These are phyloP conservation scores for Lepidopterella palustris DNA, from an alignment of 495 filamentous ascomycete genomes.

Conservation along the genomic window DNA sequence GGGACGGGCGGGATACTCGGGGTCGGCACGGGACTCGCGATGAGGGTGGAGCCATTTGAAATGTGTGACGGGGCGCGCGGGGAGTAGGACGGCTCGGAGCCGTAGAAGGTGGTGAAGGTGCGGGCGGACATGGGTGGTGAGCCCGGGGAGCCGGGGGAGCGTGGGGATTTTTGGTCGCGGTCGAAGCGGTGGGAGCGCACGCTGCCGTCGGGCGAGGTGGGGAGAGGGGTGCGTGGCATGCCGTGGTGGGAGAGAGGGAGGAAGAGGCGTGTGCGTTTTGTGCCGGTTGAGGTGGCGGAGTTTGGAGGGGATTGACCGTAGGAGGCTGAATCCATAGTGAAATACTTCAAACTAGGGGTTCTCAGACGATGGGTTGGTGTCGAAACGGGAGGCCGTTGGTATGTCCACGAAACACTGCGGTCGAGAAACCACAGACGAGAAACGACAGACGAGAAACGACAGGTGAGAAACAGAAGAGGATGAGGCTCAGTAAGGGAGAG, in stretches of 20 bases:
- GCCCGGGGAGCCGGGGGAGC: neutral
- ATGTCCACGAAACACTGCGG: too few relatives aligned
- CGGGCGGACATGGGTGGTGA: constrained; percentile 23
- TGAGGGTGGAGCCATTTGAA: constrained; percentile 11
- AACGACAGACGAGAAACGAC: too few relatives aligned
- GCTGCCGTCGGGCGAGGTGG: constrained; percentile 14
- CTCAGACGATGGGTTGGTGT: too few relatives aligned
- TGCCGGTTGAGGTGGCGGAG: neutral
- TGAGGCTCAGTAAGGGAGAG: too few relatives aligned
- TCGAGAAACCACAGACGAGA: too few relatives aligned
- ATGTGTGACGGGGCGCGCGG: constrained; percentile 5
- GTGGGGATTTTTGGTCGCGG: neutral
- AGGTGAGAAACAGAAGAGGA: too few relatives aligned
- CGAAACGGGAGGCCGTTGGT: too few relatives aligned
- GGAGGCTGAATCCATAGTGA: constrained; percentile 7
- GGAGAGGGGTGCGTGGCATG: constrained; percentile 16
- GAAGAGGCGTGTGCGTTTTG: constrained; percentile 13
- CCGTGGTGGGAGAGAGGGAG: constrained; percentile 15
- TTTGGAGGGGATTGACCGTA: neutral
- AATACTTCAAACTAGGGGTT: too few relatives aligned
- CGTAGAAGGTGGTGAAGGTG: constrained; percentile 24
- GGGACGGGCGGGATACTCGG: neutral
- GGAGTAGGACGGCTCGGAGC: constrained; percentile 21
- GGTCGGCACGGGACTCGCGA: neutral
- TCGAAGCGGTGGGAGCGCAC: constrained; percentile 6